Percentiles rank a stretch among this genome's conserved stretches.
These are phyloP conservation scores for Stramenopiles sp. DNA, from an alignment of 352 stramenopile genomes.

Conservation along the genomic window DNA sequence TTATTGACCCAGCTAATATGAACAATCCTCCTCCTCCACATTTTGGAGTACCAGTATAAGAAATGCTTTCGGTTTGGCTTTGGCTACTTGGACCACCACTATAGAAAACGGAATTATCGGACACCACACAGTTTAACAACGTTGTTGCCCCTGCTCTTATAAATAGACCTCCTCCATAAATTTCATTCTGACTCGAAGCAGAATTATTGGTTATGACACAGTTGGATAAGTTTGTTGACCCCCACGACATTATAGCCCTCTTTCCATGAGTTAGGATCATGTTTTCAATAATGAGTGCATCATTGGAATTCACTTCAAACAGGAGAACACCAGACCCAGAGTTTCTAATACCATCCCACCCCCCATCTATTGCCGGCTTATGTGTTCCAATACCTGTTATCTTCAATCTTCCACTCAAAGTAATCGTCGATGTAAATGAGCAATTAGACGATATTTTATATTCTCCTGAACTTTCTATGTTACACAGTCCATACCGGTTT, in stretches of 20 bases:
- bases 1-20: not conserved
- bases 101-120: not conserved
- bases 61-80: too few species aligned
- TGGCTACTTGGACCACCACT: too few species aligned
- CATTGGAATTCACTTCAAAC: not conserved
- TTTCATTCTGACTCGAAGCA: too few species aligned
- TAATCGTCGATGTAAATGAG: not conserved
- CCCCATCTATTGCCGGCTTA: slow-evolving; percentile 6
- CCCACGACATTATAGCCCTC: not conserved
- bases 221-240: too few species aligned
- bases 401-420: not conserved
- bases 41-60: not conserved
- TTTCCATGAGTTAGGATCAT: slow-evolving; percentile 3
- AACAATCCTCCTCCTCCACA: slow-evolving; percentile 1
- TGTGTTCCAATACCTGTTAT: not conserved
- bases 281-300: slow-evolving; percentile 8
- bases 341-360: not conserved
- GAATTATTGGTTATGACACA: too few species aligned
- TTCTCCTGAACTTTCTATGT: not conserved
- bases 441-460: slow-evolving; percentile 9
- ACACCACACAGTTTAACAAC: slow-evolving; percentile 1
- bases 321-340: not conserved
- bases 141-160: not conserved
- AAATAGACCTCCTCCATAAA: not conserved
- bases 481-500: not conserved